Conservation (phyloP, 495 filamentous ascomycete species). For the Lophiotrema nucula region DNA sequence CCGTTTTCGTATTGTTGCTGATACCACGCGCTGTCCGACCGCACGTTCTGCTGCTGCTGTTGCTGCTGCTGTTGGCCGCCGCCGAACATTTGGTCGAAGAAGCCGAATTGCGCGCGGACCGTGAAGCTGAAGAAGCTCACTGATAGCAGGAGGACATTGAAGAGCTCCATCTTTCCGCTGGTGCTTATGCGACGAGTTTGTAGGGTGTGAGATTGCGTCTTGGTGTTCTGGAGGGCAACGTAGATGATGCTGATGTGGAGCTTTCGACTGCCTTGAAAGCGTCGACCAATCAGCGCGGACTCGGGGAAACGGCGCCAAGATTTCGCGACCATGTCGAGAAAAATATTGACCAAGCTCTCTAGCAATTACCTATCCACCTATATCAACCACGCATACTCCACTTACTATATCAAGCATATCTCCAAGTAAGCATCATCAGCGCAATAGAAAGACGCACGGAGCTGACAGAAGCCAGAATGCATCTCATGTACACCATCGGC, state of each 20-base stretch:
- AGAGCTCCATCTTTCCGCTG: conserved; percentile 29
- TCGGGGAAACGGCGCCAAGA: too few relatives aligned
- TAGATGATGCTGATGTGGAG: conserved; percentile 30
- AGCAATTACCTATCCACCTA: too few relatives aligned
- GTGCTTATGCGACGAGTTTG: not conserved
- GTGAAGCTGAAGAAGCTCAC: conserved; percentile 52
- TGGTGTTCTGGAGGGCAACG: not conserved
- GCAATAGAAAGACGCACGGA: too few relatives aligned
- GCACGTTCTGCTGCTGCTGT: conserved; percentile 67
- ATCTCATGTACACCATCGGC: conserved; percentile 85
- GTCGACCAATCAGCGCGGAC: conserved; percentile 5
- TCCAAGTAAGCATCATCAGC: too few relatives aligned
- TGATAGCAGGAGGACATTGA: conserved; percentile 29
- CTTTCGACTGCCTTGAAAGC: not conserved
- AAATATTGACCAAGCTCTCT: too few relatives aligned
- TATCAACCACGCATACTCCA: too few relatives aligned
- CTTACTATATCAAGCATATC: too few relatives aligned
- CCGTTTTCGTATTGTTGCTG: conserved; percentile 66
- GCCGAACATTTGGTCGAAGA: conserved; percentile 77
- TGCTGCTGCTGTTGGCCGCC: conserved; percentile 62
- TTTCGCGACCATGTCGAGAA: too few relatives aligned
- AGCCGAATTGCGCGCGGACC: conserved; percentile 68
- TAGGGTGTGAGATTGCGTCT: not conserved
- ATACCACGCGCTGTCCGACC: conserved; percentile 76
- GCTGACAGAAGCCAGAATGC: conserved; percentile 52